Conservation (phyloP, 306 rosid species). For the Cicer bijugum region DNA sequence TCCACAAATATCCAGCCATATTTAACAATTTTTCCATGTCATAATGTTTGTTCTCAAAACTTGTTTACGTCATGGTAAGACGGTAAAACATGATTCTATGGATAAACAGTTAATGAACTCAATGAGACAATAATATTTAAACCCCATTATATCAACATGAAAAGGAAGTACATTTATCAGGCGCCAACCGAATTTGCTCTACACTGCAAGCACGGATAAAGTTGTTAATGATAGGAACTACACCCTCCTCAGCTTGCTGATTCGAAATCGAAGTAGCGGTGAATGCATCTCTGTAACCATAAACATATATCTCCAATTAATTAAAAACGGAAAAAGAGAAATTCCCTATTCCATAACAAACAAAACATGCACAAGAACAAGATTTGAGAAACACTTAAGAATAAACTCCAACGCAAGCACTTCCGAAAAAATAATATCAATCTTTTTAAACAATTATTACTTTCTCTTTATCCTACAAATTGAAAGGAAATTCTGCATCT, state of each 20-base stretch:
- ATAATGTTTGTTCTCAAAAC: neutral
- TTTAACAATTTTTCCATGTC: neutral
- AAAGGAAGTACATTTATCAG: constrained; percentile 69
- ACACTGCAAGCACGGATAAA: constrained; percentile 63
- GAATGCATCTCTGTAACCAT: constrained; percentile 76
- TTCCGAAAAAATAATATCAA: neutral
- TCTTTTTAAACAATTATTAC: neutral
- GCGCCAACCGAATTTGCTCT: constrained; percentile 80
- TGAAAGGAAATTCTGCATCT: neutral
- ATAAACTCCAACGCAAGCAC: neutral
- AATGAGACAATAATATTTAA: constrained; percentile 4
- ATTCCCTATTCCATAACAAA: constrained; percentile 16
- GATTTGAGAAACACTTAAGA: neutral
- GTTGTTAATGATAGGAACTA: constrained; percentile 55
- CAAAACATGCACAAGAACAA: neutral
- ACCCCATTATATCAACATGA: neutral
- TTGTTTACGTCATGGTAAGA: neutral
- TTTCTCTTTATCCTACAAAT: no score
- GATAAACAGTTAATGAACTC: neutral
- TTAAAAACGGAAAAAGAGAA: neutral
- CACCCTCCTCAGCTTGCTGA: constrained; percentile 57
- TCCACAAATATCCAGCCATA: constrained; percentile 1
- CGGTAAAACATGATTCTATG: neutral
- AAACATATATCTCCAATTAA: constrained; percentile 11
- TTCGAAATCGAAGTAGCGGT: constrained; percentile 50